Base-by-base conservation (phyloP, 1,284 basidiomycete genomes). In the Irpex rosettiformis region DNA sequence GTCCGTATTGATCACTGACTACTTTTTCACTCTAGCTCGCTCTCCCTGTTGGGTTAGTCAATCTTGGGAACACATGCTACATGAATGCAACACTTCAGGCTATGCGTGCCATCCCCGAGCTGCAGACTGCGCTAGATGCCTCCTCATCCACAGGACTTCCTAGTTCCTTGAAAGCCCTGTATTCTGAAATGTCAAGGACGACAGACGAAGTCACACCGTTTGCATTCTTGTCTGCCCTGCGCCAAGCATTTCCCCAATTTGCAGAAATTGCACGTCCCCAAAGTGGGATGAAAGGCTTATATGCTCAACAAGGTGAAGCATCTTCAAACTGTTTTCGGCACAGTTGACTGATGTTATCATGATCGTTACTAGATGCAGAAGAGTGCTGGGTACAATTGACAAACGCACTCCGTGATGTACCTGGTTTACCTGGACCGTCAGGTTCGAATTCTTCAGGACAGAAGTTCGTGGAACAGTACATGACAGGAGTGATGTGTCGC, bases 81-180 rank as follows among this genome's bases (percentile, higher is more conserved):
- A 93, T 98, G 86, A 98, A 98, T 70, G 88, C 96, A 4, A 95
- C 93, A 0, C 78, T 99, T 1, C 96, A 99, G 76, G 90, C 93
- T 13, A 80, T 99, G 62, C 88, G 94, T 18, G 86, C 90, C 2
- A 91, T 99, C 57, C 94, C 95, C 0, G 94, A 98, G 68, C 80
- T 99, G 1, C 88, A 91, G 65, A 71, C 76, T 1, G 88, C 91
- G 1, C 78, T 96, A 21, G 72, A 72, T 62, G 72, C 73, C 18
- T 59, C 69, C 27, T 37, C 68, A 21, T 58, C 70, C 16, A 27
- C 68, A 13, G 67, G 70, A 4, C 73, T 88, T 4, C 79, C 86
- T 1, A 70, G 71, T 42, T 81, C 91, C 0, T 73, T 98, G 55
- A 84, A 89, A 28, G 83, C 89, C 60, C 76, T 97, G 3, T 96